phyloP scores from a whole-genome alignment of 495 filamentous ascomycete genomes.

The Cercophora scortea region DNA sequence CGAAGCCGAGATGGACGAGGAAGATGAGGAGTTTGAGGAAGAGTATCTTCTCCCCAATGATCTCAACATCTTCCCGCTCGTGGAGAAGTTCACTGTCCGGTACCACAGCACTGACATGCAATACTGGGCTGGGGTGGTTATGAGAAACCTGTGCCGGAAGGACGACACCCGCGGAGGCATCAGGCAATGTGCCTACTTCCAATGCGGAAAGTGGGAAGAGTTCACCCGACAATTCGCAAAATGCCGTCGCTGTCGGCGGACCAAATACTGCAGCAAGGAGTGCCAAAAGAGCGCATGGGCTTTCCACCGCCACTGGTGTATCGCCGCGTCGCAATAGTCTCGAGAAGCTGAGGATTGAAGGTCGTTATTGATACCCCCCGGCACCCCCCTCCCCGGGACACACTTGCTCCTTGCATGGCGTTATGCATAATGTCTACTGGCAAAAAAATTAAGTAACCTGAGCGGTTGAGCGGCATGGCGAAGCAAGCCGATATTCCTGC shows the following conservation, averaged over 20 bases:
- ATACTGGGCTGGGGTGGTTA: constrained; percentile 98
- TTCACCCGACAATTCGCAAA: constrained; percentile 95
- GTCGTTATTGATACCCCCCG: constrained; percentile 29
- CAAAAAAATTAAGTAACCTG: constrained; percentile 3
- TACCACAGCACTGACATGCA: constrained; percentile 96
- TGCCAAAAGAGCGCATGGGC: constrained; percentile 99
- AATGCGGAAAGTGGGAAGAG: constrained; percentile 97
- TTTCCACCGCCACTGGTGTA: constrained; percentile 96
- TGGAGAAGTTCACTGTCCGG: constrained; percentile 95
- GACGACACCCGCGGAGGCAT: constrained; percentile 92
- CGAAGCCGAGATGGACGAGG: constrained; percentile 34
- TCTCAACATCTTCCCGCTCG: constrained; percentile 95
- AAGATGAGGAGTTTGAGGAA: constrained; percentile 63
- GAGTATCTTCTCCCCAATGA: constrained; percentile 90
- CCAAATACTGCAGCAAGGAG: constrained; percentile 99
- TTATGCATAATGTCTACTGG: constrained; percentile 27
- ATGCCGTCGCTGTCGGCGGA: constrained; percentile 89
- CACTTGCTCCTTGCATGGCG: constrained; percentile 17
- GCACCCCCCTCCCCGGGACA: constrained; percentile 21
- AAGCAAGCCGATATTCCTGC: constrained; percentile 17
- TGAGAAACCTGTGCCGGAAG: constrained; percentile 97
- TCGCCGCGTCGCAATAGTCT: constrained; percentile 52
- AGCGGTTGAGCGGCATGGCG: constrained; percentile 15
- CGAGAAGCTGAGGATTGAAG: neutral
- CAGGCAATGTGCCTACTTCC: constrained; percentile 92